phyloP scores from a whole-genome alignment of 1,284 basidiomycete genomes.

The Chalciporus sp. region DNA sequence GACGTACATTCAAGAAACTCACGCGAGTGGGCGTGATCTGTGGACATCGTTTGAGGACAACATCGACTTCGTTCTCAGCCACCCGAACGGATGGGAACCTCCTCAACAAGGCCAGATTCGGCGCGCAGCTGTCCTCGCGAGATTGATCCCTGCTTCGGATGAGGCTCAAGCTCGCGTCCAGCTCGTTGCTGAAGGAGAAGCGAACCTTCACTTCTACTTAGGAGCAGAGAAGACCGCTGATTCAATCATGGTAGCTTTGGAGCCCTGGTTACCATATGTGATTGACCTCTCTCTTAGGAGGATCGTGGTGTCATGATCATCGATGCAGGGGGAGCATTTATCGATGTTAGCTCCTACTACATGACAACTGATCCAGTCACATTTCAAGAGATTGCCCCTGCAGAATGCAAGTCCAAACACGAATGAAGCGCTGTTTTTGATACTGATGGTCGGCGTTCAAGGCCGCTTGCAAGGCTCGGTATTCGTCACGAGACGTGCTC shows the following conservation, averaged over 20 bases:
- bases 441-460: slow-evolving; percentile 15
- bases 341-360: slow-evolving; percentile 43
- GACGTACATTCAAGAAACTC: slow-evolving; percentile 41
- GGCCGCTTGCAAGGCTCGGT: slow-evolving; percentile 38
- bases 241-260: slow-evolving; percentile 38
- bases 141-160: slow-evolving; percentile 36
- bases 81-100: slow-evolving; percentile 49
- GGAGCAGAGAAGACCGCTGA: slow-evolving; percentile 40
- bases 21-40: slow-evolving; percentile 36
- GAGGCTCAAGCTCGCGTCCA: slow-evolving; percentile 42
- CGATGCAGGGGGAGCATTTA: slow-evolving; percentile 53
- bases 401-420: slow-evolving; percentile 30
- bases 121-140: slow-evolving; percentile 38
- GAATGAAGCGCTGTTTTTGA: neutral
- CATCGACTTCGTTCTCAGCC: slow-evolving; percentile 38
- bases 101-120: slow-evolving; percentile 41
- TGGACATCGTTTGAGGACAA: slow-evolving; percentile 38
- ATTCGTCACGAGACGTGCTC: slow-evolving; percentile 39
- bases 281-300: slow-evolving; percentile 19
- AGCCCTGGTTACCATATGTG: neutral
- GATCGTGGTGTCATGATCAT: slow-evolving; percentile 46
- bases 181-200: slow-evolving; percentile 55
- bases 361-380: slow-evolving; percentile 22
- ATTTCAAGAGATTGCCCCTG: slow-evolving; percentile 36
- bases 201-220: slow-evolving; percentile 50